phyloP scores from a whole-genome alignment of 805 yeast genomes.

The Pichia occidentalis region DNA sequence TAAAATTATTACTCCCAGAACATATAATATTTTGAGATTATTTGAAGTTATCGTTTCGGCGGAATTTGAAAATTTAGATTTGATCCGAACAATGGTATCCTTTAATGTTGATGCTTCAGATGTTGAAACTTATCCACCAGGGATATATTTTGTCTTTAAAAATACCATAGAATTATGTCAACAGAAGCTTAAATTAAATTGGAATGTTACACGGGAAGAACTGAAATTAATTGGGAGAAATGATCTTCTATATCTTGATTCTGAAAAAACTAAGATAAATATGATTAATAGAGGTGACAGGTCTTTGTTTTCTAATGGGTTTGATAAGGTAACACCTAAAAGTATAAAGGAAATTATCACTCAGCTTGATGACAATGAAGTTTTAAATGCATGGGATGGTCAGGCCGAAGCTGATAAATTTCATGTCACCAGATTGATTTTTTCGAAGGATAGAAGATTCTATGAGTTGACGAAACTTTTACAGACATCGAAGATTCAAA shows the following conservation, averaged over 20 bases:
- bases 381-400: slow-evolving; percentile 58
- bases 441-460: slow-evolving; percentile 71
- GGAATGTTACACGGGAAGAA: slow-evolving; percentile 34
- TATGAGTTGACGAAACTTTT: slow-evolving; percentile 67
- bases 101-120: slow-evolving; percentile 44
- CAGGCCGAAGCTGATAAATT: slow-evolving; percentile 64
- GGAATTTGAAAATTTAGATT: slow-evolving; percentile 42
- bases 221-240: slow-evolving; percentile 60
- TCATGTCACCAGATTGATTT: slow-evolving; percentile 62
- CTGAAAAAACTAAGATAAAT: slow-evolving; percentile 1
- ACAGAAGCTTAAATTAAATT: slow-evolving; percentile 43
- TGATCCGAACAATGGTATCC: slow-evolving; percentile 57
- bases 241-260: slow-evolving; percentile 41
- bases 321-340: background rate
- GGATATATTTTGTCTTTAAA: slow-evolving; percentile 59
- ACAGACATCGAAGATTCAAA: slow-evolving; percentile 63
- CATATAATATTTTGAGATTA: slow-evolving; percentile 48
- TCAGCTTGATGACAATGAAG: slow-evolving; percentile 38
- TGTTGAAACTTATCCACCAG: slow-evolving; percentile 68
- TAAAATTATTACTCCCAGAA: slow-evolving; percentile 57
- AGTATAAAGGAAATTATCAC: slow-evolving; percentile 37
- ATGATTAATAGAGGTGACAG: background rate
- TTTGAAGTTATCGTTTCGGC: slow-evolving; percentile 59
- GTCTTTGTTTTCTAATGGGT: too few relatives aligned
- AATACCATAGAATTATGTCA: slow-evolving; percentile 53